Percentiles rank a stretch among this genome's conserved stretches.
phyloP scores from a whole-genome alignment of 805 yeast species.

The Yarrowia hollandica region DNA sequence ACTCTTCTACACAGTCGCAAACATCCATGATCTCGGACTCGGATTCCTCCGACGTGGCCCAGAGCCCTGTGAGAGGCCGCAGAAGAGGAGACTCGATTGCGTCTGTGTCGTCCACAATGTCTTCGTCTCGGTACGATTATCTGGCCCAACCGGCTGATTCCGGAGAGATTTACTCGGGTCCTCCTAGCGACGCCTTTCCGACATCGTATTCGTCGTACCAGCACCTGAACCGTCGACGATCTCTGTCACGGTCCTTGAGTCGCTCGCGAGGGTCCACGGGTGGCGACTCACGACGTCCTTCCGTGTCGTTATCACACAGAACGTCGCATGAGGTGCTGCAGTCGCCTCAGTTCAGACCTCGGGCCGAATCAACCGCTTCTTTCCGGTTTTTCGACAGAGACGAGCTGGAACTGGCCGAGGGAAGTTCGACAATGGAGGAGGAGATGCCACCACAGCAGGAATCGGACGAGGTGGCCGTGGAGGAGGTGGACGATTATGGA shows the following conservation, averaged over 20 bases:
- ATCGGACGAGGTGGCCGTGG: slow-evolving; percentile 36
- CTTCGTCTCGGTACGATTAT: slow-evolving; percentile 17
- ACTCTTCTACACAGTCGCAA: neutral
- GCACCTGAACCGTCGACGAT: slow-evolving; percentile 39
- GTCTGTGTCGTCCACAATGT: slow-evolving; percentile 7
- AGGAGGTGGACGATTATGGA: slow-evolving; percentile 38
- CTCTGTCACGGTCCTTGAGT: slow-evolving; percentile 9
- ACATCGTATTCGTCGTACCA: slow-evolving; percentile 69
- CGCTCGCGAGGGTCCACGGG: slow-evolving; percentile 30
- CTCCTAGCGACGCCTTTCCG: slow-evolving; percentile 68
- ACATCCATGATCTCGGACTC: neutral
- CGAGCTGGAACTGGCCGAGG: slow-evolving; percentile 84
- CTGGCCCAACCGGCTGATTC: slow-evolving; percentile 31
- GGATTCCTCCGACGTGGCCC: neutral
- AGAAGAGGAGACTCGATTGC: slow-evolving; percentile 18
- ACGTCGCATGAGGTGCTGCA: slow-evolving; percentile 1
- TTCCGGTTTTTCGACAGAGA: slow-evolving; percentile 83
- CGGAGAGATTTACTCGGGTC: slow-evolving; percentile 69
- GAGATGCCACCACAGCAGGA: slow-evolving; percentile 41
- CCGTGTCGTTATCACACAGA: neutral
- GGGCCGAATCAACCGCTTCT: slow-evolving; percentile 40
- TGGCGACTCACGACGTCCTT: slow-evolving; percentile 4
- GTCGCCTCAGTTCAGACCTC: slow-evolving; percentile 31
- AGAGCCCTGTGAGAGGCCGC: slow-evolving; percentile 4
- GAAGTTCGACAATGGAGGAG: slow-evolving; percentile 66